Base-by-base conservation (phyloP, 2,329 filamentous ascomycete species). In the Blastomyces parvus region DNA sequence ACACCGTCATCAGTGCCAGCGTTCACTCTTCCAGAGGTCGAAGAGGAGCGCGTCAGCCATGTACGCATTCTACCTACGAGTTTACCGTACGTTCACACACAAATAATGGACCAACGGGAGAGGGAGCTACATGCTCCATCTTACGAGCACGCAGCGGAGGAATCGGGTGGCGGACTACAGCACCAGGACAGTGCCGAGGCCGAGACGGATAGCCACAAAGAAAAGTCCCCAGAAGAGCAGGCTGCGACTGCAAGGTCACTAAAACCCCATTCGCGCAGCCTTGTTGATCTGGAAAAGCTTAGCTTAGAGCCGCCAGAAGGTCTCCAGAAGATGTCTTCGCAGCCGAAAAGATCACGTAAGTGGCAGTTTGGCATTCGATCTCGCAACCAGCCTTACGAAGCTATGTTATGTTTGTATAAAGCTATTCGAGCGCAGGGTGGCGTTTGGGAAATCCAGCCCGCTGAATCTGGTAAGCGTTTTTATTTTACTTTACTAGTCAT, bases 351-450 rank as follows among this genome's bases (percentile, higher is more conserved):
- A 62, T 89, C 89, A 0, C 90, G 92, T 19, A 90, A 93, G 68
- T 99, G 94, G 94, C 94, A 99, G 74, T 99, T 99, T 73, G 94
- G 94, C 63, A 99, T 99, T 66, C 86, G 94, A 46, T 96, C 91
- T 56, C 86, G 94, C 59, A 99, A 97, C 71, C 89, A 91, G 63
- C 94, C 94, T 0, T 91, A 92, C 70, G 94, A 99, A 74, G 94
- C 94, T 0, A 88, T 99, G 75, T 80, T 96, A 33, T 97, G 93
- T 71, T 94, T 99, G 63, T 97, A 97, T 81, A 91, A 93, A 74
- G 92, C 94, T 0, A 80, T 99, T 53, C 82, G 87, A 65, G 92
- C 92, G 68, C 87, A 97, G 71, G 92, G 91, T 40, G 94, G 92
- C 14, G 87, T 91, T 59, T 97, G 95, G 88, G 86, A 96, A 69